These are phyloP conservation scores for Austropuccinia psidii DNA, from an alignment of 1,284 basidiomycete species.

Conservation along the genomic window DNA sequence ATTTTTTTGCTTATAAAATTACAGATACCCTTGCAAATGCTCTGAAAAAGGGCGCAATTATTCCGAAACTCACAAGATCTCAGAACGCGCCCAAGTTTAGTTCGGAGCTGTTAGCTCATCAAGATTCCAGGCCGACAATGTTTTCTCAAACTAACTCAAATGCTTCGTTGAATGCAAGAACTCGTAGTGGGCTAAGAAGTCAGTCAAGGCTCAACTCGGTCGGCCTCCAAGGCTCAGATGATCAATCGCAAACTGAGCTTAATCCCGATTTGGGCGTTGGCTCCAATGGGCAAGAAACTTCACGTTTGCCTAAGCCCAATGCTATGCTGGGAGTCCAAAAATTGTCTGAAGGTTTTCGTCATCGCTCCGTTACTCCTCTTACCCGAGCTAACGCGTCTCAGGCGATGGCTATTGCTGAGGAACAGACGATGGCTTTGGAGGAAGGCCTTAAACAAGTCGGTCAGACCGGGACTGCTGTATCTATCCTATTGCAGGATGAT, in stretches of 20 bases:
- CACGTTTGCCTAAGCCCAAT: not conserved
- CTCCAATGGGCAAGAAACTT: not conserved
- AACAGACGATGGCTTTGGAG: slow-evolving; percentile 26
- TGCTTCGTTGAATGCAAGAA: not conserved
- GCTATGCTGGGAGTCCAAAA: not conserved
- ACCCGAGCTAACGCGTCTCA: slow-evolving; percentile 16
- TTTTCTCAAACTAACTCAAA: slow-evolving; percentile 23
- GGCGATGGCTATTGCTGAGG: slow-evolving; percentile 23
- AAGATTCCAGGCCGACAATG: too few relatives aligned
- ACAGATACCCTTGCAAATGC: too few relatives aligned
- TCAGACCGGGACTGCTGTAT: slow-evolving; percentile 10
- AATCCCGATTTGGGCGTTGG: too few relatives aligned
- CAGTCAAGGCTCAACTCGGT: slow-evolving; percentile 24
- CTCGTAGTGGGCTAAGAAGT: slow-evolving; percentile 9
- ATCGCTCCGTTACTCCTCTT: slow-evolving; percentile 26
- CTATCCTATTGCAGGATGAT: slow-evolving; percentile 31
- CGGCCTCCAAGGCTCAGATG: slow-evolving; percentile 5
- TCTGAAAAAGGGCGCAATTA: too few relatives aligned
- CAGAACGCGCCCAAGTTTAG: too few relatives aligned
- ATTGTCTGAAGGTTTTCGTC: not conserved
- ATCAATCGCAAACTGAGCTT: not conserved
- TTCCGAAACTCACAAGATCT: too few relatives aligned
- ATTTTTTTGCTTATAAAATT: too few relatives aligned
- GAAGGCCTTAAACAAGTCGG: slow-evolving; percentile 33
- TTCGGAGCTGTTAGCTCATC: too few relatives aligned